Evolutionary conservation across 208 protist genomes (phyloP), one percentile per base, ranked within the genome.

Genomic region (Trypanosoma brucei): DNA sequence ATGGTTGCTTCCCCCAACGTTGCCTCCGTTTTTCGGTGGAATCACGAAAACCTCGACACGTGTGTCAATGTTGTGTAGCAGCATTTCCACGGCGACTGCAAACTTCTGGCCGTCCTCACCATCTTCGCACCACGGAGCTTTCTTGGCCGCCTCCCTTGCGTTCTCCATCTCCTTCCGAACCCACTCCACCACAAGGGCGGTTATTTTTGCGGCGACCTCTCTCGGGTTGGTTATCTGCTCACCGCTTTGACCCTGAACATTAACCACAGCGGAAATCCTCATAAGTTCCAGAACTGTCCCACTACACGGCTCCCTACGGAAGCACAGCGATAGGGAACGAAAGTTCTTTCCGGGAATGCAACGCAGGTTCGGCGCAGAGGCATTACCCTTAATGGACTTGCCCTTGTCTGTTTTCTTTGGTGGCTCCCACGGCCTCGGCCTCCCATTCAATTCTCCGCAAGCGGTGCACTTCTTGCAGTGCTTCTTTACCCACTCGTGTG

Each of bases 41-140:
- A 62, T 37, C 7, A 53, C 50, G 45, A 62, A 48, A 39, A 83
- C 74, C 48, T 34, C 3, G n/a, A 78, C 71, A 4, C 37, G 14
- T 39, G 65, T 68, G 44, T 75, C 55, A 14, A 84, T 33, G 49
- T 71, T 56, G 67, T 84, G 77, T 14, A 88, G 55, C 8, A 84
- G 63, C 49, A 84, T 62, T 30, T 82, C 78, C 4, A 84, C 63
- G 14, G 82, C 78, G 34, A 62, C 70, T 11, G 72, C 70, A 33
- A 88, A 40, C 3, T 75, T 59, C 3, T 40, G 39, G 63, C 83
- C 84, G 5, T 51, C 39, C 6, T 38, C 68, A 2, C 13, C 38
- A 4, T 55, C 58, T 48, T 61, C 44, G 58, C 75, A 79, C 78
- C 72, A 84, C 49, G 78, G 70, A 8, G 78, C 78, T 6, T 62